Conservation (phyloP, 495 filamentous ascomycete genomes). For the Penicillium canescens region DNA sequence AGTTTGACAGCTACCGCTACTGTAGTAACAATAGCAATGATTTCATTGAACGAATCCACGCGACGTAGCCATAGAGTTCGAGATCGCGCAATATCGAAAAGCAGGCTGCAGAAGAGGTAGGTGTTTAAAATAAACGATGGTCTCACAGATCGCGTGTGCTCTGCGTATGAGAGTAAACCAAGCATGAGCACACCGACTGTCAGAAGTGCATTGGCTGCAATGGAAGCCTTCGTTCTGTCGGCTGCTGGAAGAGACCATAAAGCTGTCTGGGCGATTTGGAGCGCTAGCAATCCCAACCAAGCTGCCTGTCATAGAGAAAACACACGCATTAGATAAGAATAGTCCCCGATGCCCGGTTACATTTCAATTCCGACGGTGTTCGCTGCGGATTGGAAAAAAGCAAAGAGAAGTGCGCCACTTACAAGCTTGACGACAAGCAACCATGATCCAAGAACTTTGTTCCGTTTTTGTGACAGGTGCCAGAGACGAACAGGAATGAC, state of each 20-base stretch:
- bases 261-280: conserved; percentile 48
- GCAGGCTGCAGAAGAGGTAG: conserved; percentile 60
- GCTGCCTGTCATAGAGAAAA: conserved; percentile 26
- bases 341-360: too few relatives aligned
- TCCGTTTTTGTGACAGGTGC: conserved; percentile 42
- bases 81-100: conserved; percentile 56
- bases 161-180: conserved; percentile 51
- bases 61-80: conserved; percentile 61
- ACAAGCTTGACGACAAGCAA: conserved; percentile 48
- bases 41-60: conserved; percentile 27
- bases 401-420: conserved; percentile 5
- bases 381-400: not conserved
- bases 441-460: conserved; percentile 45
- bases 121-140: conserved; percentile 61
- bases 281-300: conserved; percentile 38
- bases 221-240: conserved; percentile 37
- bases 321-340: not conserved
- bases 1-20: conserved; percentile 47
- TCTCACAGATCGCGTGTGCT: conserved; percentile 55
- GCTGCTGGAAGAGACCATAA: conserved; percentile 46
- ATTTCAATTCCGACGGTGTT: not conserved
- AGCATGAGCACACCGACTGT: conserved; percentile 43
- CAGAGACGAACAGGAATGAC: conserved; percentile 46
- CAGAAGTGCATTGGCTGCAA: conserved; percentile 47
- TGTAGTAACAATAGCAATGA: conserved; percentile 48